phyloP scores from a whole-genome alignment of 169 alveolate species.

The Cryptosporidium sp. region DNA sequence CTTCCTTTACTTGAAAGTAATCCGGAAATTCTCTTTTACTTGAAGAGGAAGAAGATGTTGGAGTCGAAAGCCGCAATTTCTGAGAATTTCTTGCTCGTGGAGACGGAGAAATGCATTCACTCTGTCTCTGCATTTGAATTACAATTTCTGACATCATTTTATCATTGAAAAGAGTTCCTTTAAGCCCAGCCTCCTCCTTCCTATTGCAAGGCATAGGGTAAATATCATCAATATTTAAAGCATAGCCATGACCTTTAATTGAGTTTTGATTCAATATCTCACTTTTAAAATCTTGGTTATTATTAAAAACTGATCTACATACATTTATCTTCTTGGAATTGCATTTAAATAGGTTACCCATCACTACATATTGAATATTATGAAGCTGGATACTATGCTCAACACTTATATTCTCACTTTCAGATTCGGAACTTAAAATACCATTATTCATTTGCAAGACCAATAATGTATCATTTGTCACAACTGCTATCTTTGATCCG shows the following conservation, averaged over 20 bases:
- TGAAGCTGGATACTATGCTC: constrained; percentile 13
- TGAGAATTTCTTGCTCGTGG: constrained; percentile 6
- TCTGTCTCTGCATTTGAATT: constrained; percentile 51
- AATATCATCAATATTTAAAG: constrained; percentile 25
- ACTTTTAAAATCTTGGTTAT: background rate
- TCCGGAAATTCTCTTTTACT: background rate
- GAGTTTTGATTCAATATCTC: background rate
- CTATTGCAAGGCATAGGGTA: constrained; percentile 33
- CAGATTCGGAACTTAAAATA: constrained; percentile 6
- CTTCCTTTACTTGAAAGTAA: background rate
- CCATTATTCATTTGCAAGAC: constrained; percentile 8
- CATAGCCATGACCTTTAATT: constrained; percentile 40
- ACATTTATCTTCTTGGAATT: background rate
- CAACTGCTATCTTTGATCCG: constrained; percentile 56
- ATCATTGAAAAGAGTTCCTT: background rate
- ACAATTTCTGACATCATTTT: constrained; percentile 52
- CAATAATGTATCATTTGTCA: constrained; percentile 44
- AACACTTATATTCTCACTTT: constrained; percentile 21
- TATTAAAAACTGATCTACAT: background rate
- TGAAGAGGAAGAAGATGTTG: background rate
- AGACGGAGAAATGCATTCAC: constrained; percentile 28
- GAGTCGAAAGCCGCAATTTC: background rate
- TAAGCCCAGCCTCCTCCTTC: constrained; percentile 12
- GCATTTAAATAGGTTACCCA: constrained; percentile 1
- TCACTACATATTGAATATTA: constrained; percentile 34